Percentiles rank a stretch among this genome's conserved stretches.
phyloP scores from a whole-genome alignment of 176 grass and related monocot species.

The Rhynchospora pubera region DNA sequence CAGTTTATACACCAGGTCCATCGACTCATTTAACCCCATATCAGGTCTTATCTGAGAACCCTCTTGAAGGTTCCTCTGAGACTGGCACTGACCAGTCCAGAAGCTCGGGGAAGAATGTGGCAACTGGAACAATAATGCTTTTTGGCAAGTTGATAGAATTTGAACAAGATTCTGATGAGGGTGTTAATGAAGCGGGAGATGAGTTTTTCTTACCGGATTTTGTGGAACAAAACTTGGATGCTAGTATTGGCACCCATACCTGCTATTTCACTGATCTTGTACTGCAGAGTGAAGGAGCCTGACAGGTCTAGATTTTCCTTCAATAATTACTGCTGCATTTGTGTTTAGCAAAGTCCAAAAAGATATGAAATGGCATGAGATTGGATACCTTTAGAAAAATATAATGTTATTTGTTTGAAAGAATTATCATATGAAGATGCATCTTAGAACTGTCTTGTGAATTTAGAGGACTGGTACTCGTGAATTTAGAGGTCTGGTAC shows the following conservation, averaged over 20 bases:
- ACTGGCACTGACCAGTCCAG: conserved; percentile 8
- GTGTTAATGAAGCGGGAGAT: background rate
- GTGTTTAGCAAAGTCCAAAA: background rate
- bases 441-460: too few species aligned
- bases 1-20: conserved; percentile 2
- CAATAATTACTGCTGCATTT: background rate
- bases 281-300: background rate
- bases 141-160: conserved; percentile 23
- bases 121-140: conserved; percentile 12
- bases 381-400: background rate
- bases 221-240: background rate
- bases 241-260: background rate
- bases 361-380: background rate
- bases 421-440: background rate
- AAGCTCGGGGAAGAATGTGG: conserved; percentile 5
- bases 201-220: conserved; percentile 10
- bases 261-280: background rate
- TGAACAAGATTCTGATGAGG: conserved; percentile 3
- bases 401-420: background rate
- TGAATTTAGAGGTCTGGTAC: too few species aligned
- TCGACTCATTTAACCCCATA: conserved; percentile 19
- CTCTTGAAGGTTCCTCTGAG: conserved; percentile 15
- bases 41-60: conserved; percentile 11
- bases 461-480: too few species aligned
- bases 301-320: background rate